A percentile compares a stretch with the other conserved stretches of the same genome.
Conservation (phyloP, 257 asterid genomes). For the Euphrasia confusa region DNA sequence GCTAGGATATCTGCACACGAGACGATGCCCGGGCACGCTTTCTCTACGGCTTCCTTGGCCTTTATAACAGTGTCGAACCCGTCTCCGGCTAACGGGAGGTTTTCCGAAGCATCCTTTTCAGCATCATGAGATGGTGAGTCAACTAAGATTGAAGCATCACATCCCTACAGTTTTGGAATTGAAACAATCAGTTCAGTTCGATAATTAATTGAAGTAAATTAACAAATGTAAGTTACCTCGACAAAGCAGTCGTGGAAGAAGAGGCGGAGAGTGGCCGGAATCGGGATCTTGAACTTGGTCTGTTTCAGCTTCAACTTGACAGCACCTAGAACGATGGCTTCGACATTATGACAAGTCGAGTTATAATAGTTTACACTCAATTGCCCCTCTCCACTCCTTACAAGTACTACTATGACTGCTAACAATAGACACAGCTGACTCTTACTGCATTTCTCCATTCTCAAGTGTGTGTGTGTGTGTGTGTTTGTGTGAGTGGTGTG, state of each 20-base stretch:
- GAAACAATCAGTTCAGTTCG: background rate
- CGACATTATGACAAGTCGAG: slow-evolving; percentile 52
- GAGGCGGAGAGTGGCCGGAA: slow-evolving; percentile 71
- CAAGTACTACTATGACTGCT: slow-evolving; percentile 13
- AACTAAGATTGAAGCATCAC: slow-evolving; percentile 66
- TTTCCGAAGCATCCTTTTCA: slow-evolving; percentile 55
- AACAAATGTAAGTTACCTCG: slow-evolving; percentile 31
- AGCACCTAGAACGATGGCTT: slow-evolving; percentile 39
- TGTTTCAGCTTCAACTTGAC: slow-evolving; percentile 41
- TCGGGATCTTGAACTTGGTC: slow-evolving; percentile 45
- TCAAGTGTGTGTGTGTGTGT: background rate
- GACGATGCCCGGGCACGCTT: slow-evolving; percentile 55
- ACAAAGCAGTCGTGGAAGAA: slow-evolving; percentile 78
- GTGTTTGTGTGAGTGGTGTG: background rate
- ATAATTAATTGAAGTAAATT: background rate
- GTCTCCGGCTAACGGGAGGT: slow-evolving; percentile 71
- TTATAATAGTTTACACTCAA: slow-evolving; percentile 45
- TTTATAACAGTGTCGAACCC: slow-evolving; percentile 66
- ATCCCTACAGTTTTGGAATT: slow-evolving; percentile 39
- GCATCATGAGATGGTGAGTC: slow-evolving; percentile 63
- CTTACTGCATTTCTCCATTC: slow-evolving; percentile 28
- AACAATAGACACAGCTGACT: slow-evolving; percentile 30
- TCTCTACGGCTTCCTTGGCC: slow-evolving; percentile 74
- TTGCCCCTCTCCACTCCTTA: slow-evolving; percentile 40
- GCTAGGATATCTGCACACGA: slow-evolving; percentile 72